Evolutionary conservation across 208 protist genomes (phyloP).

Genomic region (Lotmaria passim): DNA sequence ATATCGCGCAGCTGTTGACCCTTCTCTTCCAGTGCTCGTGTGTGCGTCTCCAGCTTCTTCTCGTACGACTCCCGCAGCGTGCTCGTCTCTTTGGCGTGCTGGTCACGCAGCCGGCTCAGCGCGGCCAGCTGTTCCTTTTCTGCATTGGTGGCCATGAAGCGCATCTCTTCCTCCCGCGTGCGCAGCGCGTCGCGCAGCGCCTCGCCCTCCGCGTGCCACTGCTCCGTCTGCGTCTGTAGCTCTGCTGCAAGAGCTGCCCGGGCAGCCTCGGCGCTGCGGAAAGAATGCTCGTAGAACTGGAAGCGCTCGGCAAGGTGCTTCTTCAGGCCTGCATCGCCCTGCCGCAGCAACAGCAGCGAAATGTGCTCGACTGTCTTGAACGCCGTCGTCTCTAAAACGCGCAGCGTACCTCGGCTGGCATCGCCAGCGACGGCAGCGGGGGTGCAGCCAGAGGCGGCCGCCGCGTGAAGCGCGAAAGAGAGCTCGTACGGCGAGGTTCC

Average conservation of each 20-base stretch:
- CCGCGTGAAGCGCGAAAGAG: conserved; percentile 37
- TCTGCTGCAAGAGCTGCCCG: conserved; percentile 31
- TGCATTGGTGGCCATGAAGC: conserved; percentile 17
- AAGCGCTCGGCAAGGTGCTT: conserved; percentile 84
- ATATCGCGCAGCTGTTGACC: conserved; percentile 31
- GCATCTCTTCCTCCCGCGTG: conserved; percentile 22
- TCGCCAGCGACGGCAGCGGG: neutral
- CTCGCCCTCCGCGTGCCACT: conserved; percentile 12
- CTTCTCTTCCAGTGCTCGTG: conserved; percentile 23
- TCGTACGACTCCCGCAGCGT: conserved; percentile 36
- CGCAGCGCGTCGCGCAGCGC: conserved; percentile 10
- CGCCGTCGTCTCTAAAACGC: conserved; percentile 72
- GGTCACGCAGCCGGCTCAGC: conserved; percentile 35
- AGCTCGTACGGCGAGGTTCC: conserved; percentile 57
- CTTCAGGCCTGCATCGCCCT: conserved; percentile 87
- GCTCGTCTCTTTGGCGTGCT: conserved; percentile 29
- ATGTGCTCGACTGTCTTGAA: conserved; percentile 89
- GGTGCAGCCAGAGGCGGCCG: conserved; percentile 18
- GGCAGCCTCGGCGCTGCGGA: conserved; percentile 28
- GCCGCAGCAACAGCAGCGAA: conserved; percentile 68
- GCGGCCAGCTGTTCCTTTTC: conserved; percentile 37
- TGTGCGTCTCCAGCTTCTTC: conserved; percentile 24
- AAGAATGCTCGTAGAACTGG: conserved; percentile 67
- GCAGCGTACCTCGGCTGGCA: conserved; percentile 53
- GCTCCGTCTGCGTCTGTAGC: conserved; percentile 40